Evolutionary conservation across 768 basidiomycete species (phyloP), one percentile per base, ranked within the genome.

Genomic region (Tylopilus sp.): DNA sequence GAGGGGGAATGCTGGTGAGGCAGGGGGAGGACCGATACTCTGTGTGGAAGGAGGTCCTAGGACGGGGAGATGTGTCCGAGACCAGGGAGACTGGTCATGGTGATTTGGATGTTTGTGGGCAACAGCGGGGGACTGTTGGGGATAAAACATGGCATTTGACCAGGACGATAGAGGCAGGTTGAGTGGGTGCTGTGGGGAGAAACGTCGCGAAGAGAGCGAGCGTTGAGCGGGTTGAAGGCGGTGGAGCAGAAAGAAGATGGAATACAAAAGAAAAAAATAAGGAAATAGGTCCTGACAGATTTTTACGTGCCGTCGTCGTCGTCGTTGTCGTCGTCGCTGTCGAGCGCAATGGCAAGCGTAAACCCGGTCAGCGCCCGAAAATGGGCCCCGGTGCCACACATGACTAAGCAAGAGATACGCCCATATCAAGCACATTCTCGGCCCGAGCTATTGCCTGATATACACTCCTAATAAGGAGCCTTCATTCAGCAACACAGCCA

Each of bases 121-220:
- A 65, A 90, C 83, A 65, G 82, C 86, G 65, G 88, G 88, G 58
- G 88, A 89, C 70, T 88, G 87, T 67, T 88, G 87, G 64, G 87
- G 78, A 71, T 87, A 91, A 75, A 88, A 91, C 87, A 91, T 91
- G 55, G 76, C 77, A 77, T 78, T 69, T 69, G 72, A 60, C 57
- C 12, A 25, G 6, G 30, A 25, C 15, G 50, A 50, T 41, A 44
- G 46, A 40, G 50, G 23, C 46, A 46, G 10, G 47, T 49, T 40
- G 44, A 40, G 51, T 30, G 39, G 36, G 48, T 43, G 45, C 22
- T 39, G 48, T 18, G 23, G 28, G 47, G 33, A 17, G 21, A 51
- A 49, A 38, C 52, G 61, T 31, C 26, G 36, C 11, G 41, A 36
- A 55, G 49, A 55, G 45, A 47, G 50, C 48, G 51, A 51, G 41